Evolutionary conservation across 2,329 filamentous ascomycete genomes (phyloP).

Genomic region (Anthostomella pinea): DNA sequence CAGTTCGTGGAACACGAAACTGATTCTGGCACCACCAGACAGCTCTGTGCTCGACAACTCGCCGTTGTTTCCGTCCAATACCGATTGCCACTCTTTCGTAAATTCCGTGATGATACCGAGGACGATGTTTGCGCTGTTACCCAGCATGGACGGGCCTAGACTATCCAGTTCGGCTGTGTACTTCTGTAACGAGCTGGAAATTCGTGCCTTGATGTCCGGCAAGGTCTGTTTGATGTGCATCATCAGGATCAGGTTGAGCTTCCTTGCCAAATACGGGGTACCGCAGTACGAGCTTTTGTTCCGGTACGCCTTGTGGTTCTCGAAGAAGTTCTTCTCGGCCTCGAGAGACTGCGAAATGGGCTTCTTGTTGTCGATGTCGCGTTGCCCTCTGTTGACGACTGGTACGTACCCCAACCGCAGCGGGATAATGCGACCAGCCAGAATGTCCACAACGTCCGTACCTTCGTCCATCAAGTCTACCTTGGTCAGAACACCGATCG

Average conservation of each 20-base stretch:
- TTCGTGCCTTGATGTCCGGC: slow-evolving; percentile 96
- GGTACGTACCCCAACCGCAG: slow-evolving; percentile 92
- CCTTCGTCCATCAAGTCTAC: slow-evolving; percentile 99
- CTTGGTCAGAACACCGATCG: slow-evolving; percentile 97
- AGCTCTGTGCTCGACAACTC: slow-evolving; percentile 93
- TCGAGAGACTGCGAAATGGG: slow-evolving; percentile 87
- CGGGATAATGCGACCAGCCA: slow-evolving; percentile 95
- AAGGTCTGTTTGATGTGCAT: slow-evolving; percentile 99
- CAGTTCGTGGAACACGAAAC: slow-evolving; percentile 98
- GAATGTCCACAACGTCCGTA: slow-evolving; percentile 96
- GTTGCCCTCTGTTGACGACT: slow-evolving; percentile 95
- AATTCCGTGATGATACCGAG: slow-evolving; percentile 99
- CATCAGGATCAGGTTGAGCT: slow-evolving; percentile 98
- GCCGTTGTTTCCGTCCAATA: slow-evolving; percentile 93
- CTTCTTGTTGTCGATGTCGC: slow-evolving; percentile 98
- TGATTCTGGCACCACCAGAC: slow-evolving; percentile 95
- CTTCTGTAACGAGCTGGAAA: slow-evolving; percentile 89
- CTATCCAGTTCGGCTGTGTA: slow-evolving; percentile 78
- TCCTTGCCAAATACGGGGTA: slow-evolving; percentile 92
- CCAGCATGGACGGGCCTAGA: slow-evolving; percentile 90
- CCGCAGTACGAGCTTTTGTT: slow-evolving; percentile 99
- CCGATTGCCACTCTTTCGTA: slow-evolving; percentile 93
- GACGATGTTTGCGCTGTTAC: slow-evolving; percentile 93
- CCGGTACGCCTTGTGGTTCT: slow-evolving; percentile 96
- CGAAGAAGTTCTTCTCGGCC: slow-evolving; percentile 94